Base-by-base conservation (phyloP, 495 filamentous ascomycete genomes). In the Astrothelium macrocarpum region DNA sequence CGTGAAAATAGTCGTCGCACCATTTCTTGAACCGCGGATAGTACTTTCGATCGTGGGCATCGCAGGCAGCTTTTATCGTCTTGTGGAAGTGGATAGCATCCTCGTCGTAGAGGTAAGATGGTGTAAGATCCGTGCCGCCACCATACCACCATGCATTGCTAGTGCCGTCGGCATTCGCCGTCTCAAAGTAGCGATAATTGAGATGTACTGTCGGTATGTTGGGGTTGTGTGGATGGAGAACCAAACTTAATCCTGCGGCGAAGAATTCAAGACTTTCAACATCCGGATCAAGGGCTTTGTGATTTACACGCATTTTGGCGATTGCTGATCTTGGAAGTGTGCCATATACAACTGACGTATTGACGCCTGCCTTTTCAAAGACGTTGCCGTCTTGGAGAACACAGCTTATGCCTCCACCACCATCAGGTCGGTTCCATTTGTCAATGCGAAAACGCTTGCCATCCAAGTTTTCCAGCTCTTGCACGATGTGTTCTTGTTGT, bases 131-230 rank as follows among this genome's bases (percentile, higher is more conserved):
- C 5, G 89, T 91, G 31, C 94, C 94, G 26, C 94, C 94, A 49
- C 94, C 94, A 66, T 96, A 99, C 94, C 94, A 99, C 95, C 95
- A 99, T 1, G 87, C 82, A 1, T 90, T 86, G 18, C 89, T 84
- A 4, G 79, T 81, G 10, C 88, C 88, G 66, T 87, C 84, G 9
- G 81, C 76, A 64, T 88, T 88, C 70, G 86, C 85, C 7, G 94
- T 99, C 79, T 99, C 94, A 72, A 99, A 99, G 78, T 99, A 99
- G 2, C 94, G 84, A 80, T 99, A 99, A 79, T 99, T 99, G 65
- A 99, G 81, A 74, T 99, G 94, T 25, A 99, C 92, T 0, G 94
- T 99, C 0, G 94, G 94, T 23, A 92, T 93, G 87, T 95, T 95
- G 29, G 94, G 94, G 76, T 99, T 99, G 36, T 82, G 77, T 7